Percentiles rank a stretch among this genome's conserved stretches.
Conservation (phyloP, 1,284 basidiomycete genomes). For the Marasmius fiardii region DNA sequence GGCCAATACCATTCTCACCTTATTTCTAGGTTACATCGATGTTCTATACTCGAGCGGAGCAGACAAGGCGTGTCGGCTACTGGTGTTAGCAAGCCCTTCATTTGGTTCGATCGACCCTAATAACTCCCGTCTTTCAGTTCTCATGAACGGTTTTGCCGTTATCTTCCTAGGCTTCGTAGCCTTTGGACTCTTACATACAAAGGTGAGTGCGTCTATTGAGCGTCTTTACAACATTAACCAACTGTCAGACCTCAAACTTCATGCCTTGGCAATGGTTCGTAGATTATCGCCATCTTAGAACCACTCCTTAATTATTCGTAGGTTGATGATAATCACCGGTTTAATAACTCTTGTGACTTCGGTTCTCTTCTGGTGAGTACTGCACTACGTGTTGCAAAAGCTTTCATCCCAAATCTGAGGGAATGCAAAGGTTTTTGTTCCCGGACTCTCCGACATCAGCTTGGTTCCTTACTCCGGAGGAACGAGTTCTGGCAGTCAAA, state of each 20-base stretch:
- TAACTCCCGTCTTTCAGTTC: conserved; percentile 32
- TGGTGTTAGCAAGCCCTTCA: conserved; percentile 53
- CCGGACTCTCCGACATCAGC: conserved; percentile 74
- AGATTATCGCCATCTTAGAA: not conserved
- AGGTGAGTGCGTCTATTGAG: conserved; percentile 21
- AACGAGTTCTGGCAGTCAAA: conserved; percentile 61
- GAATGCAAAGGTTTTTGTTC: conserved; percentile 55
- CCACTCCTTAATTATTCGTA: conserved; percentile 19
- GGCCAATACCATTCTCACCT: conserved; percentile 8
- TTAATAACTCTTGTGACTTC: conserved; percentile 57
- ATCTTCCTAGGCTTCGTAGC: conserved; percentile 65
- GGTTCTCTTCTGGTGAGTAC: conserved; percentile 47
- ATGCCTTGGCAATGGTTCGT: conserved; percentile 53
- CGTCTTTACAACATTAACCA: not conserved
- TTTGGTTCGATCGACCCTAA: not conserved
- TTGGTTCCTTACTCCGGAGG: conserved; percentile 65
- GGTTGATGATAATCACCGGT: conserved; percentile 61
- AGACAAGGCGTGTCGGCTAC: conserved; percentile 69
- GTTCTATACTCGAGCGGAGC: conserved; percentile 80
- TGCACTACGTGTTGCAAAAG: not conserved
- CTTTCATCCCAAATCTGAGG: not conserved
- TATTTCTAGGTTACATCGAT: conserved; percentile 42
- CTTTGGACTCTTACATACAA: conserved; percentile 47
- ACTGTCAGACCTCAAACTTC: conserved; percentile 30
- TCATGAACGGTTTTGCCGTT: conserved; percentile 60